phyloP scores from a whole-genome alignment of 2,329 filamentous ascomycete species.

The Xylariaceae sp. region DNA sequence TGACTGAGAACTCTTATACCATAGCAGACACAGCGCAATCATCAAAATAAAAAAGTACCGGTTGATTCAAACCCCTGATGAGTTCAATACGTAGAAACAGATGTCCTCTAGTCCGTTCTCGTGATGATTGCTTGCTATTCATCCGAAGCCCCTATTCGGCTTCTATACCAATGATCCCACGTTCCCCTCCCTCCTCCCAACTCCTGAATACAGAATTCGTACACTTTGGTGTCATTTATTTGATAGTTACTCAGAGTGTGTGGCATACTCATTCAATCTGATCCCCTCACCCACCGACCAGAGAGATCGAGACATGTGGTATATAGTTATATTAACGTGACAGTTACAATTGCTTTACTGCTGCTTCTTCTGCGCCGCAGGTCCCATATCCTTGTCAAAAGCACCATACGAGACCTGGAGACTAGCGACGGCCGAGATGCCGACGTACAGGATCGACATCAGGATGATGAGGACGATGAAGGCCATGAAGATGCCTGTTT shows the following conservation, averaged over 20 bases:
- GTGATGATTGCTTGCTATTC: neutral
- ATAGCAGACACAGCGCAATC: no score
- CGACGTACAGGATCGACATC: constrained; percentile 72
- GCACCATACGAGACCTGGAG: constrained; percentile 88
- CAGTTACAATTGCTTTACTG: constrained; percentile 32
- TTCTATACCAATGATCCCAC: constrained; percentile 13
- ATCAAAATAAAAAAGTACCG: no score
- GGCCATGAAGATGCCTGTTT: constrained; percentile 79
- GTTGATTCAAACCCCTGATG: constrained; percentile 8
- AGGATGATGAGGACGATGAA: constrained; percentile 66
- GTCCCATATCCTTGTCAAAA: constrained; percentile 94
- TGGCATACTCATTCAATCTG: neutral
- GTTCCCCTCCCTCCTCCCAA: constrained; percentile 8
- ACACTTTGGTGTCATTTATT: constrained; percentile 12
- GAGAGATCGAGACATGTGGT: no score
- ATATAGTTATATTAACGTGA: neutral
- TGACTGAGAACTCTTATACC: no score
- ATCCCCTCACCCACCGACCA: no score
- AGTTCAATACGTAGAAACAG: neutral
- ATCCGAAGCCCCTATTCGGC: constrained; percentile 8
- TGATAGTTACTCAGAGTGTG: neutral
- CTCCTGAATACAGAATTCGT: constrained; percentile 18
- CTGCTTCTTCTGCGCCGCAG: constrained; percentile 81
- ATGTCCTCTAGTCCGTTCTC: no score
- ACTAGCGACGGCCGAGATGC: constrained; percentile 68